A percentile compares a stretch with the other conserved stretches of the same genome.
Evolutionary conservation across 2,329 filamentous ascomycete species (phyloP).

Genomic region (Exserohilum rostratum): DNA sequence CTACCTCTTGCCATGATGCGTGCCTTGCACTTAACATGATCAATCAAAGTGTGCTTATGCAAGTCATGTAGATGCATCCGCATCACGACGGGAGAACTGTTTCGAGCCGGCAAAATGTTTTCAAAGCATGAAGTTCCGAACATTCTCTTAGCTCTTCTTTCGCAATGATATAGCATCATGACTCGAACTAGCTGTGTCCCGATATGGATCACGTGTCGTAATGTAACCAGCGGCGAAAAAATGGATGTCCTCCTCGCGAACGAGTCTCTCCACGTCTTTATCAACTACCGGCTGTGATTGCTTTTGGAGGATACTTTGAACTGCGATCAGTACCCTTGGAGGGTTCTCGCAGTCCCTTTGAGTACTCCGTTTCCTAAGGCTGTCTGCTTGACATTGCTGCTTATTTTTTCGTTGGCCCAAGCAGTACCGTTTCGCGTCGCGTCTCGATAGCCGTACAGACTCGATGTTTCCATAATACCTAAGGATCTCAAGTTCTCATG

Average conservation of each 20-base stretch:
- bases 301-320: constrained; percentile 41
- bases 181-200: not conserved
- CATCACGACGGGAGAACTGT: too few species aligned
- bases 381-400: not conserved
- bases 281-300: constrained; percentile 15
- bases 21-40: too few species aligned
- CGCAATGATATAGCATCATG: too few species aligned
- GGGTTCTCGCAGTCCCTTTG: constrained; percentile 40
- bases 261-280: constrained; percentile 23
- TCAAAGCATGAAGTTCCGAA: too few species aligned
- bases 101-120: too few species aligned
- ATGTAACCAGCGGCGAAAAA: constrained; percentile 25
- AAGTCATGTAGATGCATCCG: too few species aligned
- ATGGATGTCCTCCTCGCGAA: constrained; percentile 22
- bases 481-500: not conserved
- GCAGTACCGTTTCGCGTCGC: not conserved
- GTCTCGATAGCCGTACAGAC: not conserved
- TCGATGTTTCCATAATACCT: not conserved
- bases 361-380: constrained; percentile 24
- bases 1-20: too few species aligned
- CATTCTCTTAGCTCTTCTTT: not conserved
- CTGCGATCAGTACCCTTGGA: constrained; percentile 33
- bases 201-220: not conserved
- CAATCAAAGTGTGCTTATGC: too few species aligned
- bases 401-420: not conserved